Evolutionary conservation across 805 yeast genomes (phyloP).

Genomic region (Yarrowia keelungensis): DNA sequence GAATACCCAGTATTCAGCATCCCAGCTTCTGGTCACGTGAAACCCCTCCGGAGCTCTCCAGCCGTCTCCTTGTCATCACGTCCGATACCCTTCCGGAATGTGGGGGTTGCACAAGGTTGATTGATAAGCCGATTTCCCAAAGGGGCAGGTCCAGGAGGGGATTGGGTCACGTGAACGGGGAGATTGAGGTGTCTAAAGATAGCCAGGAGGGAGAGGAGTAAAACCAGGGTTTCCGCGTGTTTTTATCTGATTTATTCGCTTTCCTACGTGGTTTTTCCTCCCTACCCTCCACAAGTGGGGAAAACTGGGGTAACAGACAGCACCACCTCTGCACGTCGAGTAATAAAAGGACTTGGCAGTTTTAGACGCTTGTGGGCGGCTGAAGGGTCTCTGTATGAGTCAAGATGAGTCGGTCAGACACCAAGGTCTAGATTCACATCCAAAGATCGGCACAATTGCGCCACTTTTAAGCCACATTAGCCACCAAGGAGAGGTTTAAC

Average conservation of each 20-base stretch:
- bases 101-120: conserved; percentile 14
- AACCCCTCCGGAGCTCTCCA: conserved; percentile 6
- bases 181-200: too few relatives aligned
- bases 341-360: conserved; percentile 3
- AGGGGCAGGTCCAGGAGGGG: neutral
- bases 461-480: conserved; percentile 6
- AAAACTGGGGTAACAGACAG: conserved; percentile 12
- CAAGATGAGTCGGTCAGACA: too few relatives aligned
- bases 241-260: too few relatives aligned
- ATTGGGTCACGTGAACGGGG: neutral
- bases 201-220: too few relatives aligned
- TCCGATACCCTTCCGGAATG: conserved; percentile 26
- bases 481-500: neutral
- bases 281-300: neutral
- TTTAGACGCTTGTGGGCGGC: conserved; percentile 7
- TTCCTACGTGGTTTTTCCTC: too few relatives aligned
- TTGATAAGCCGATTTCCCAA: conserved; percentile 6
- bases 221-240: too few relatives aligned
- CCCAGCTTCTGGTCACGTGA: neutral
- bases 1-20: too few relatives aligned
- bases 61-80: conserved; percentile 13
- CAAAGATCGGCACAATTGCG: neutral
- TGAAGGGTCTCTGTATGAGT: too few relatives aligned
- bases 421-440: neutral
- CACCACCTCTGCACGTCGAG: neutral